phyloP scores from a whole-genome alignment of 2,329 filamentous ascomycete genomes.

The Calonectria henricotiae region DNA sequence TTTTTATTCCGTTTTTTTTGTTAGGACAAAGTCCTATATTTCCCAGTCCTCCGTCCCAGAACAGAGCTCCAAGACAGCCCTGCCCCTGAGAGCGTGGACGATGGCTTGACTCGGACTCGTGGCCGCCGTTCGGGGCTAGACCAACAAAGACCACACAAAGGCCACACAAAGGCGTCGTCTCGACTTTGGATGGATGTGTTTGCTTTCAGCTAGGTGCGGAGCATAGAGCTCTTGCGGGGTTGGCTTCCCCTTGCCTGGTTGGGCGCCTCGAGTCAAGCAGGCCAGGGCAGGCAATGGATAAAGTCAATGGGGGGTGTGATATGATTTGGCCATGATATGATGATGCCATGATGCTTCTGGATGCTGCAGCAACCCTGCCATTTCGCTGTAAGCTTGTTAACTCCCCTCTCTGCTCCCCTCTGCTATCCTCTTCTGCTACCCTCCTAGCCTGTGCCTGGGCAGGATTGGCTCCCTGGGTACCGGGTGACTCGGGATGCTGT shows the following conservation, averaged over 20 bases:
- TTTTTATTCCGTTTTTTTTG: background rate
- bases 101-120: conserved; percentile 33
- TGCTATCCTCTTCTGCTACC: background rate
- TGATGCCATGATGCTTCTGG: conserved; percentile 26
- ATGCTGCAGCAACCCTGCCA: conserved; percentile 21
- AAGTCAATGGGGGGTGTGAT: conserved; percentile 29
- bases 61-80: background rate
- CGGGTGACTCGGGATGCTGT: conserved; percentile 15
- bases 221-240: conserved; percentile 22
- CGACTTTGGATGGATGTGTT: conserved; percentile 13
- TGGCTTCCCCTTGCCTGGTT: conserved; percentile 24
- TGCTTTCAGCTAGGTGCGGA: conserved; percentile 22
- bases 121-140: conserved; percentile 34
- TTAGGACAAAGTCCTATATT: background rate
- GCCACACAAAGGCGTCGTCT: background rate
- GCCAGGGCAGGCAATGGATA: conserved; percentile 15
- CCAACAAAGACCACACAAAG: background rate
- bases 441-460: background rate
- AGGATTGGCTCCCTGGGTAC: conserved; percentile 8
- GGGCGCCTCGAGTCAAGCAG: conserved; percentile 4
- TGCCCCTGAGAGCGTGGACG: conserved; percentile 19
- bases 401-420: conserved; percentile 10
- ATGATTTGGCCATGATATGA: conserved; percentile 29
- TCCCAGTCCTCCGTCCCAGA: background rate
- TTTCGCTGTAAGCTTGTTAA: conserved; percentile 1